A percentile compares a stretch with the other conserved stretches of the same genome.
These are phyloP conservation scores for Dactylellina drechsleri DNA, from an alignment of 2,329 filamentous ascomycete species.

Conservation along the genomic window DNA sequence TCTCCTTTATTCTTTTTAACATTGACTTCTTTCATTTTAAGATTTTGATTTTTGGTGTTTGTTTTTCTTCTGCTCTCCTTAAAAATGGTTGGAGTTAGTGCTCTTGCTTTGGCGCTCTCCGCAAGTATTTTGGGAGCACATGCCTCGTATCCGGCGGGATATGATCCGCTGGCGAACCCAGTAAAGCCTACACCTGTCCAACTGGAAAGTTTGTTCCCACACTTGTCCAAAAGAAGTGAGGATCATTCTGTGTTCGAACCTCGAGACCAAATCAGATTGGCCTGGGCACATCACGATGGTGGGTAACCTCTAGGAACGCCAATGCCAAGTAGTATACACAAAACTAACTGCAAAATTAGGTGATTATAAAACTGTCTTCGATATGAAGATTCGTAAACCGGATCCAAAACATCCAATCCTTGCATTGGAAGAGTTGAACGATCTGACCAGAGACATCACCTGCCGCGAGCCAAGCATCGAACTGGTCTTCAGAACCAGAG, in stretches of 20 bases:
- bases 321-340: constrained; percentile 40
- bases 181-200: constrained; percentile 28
- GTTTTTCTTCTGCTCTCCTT: neutral
- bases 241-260: constrained; percentile 57
- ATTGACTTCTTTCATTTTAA: neutral
- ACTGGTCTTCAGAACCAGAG: constrained; percentile 58
- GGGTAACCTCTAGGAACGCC: neutral
- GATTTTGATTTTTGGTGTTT: too few species aligned
- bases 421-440: constrained; percentile 60
- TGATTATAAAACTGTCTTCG: constrained; percentile 55
- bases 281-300: constrained; percentile 54
- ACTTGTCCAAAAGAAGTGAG: constrained; percentile 23
- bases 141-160: neutral
- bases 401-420: constrained; percentile 58
- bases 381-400: constrained; percentile 60
- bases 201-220: constrained; percentile 26
- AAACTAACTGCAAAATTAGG: too few species aligned
- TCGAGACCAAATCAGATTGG: constrained; percentile 55
- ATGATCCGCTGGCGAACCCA: too few species aligned
- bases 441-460: constrained; percentile 58
- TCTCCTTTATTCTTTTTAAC: neutral
- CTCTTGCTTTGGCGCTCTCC: constrained; percentile 1
- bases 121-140: constrained; percentile 27
- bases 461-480: constrained; percentile 57
- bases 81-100: neutral